Evolutionary conservation across 495 filamentous ascomycete species (phyloP).

Genomic region (Chlorociboria aeruginascens): DNA sequence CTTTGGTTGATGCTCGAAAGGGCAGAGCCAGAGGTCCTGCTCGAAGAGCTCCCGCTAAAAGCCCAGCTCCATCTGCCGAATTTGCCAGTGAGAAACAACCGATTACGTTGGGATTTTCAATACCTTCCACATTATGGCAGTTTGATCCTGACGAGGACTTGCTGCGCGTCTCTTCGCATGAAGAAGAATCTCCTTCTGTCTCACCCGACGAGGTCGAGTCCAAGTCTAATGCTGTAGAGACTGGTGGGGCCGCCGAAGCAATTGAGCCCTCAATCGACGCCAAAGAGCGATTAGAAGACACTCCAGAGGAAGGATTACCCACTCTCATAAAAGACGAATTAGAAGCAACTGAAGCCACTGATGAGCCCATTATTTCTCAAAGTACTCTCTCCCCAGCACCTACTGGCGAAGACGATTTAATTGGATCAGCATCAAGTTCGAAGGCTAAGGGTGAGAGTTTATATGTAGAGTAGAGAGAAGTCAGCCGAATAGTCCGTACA

Average conservation of each 20-base stretch:
- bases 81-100: constrained; percentile 13
- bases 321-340: constrained; percentile 1
- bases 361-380: constrained; percentile 2
- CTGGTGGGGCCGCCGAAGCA: too few relatives aligned
- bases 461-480: constrained; percentile 10
- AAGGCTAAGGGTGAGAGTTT: constrained; percentile 5
- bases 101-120: constrained; percentile 23
- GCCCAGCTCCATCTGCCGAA: constrained; percentile 21
- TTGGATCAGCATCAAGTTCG: constrained; percentile 11
- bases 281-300: constrained; percentile 4
- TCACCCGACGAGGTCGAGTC: constrained; percentile 18
- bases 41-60: constrained; percentile 46
- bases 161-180: constrained; percentile 21
- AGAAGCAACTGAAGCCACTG: constrained; percentile 5
- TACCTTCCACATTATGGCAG: constrained; percentile 32
- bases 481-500: not conserved
- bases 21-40: constrained; percentile 79
- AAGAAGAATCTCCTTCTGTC: constrained; percentile 1
- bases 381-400: not conserved
- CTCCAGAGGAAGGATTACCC: constrained; percentile 4
- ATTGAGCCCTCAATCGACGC: too few relatives aligned
- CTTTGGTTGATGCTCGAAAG: constrained; percentile 78
- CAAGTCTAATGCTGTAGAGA: constrained; percentile 1
- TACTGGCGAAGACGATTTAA: constrained; percentile 8
- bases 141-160: constrained; percentile 40